Evolutionary conservation across 2,329 filamentous ascomycete species (phyloP), one percentile per base, ranked within the genome.

Genomic region (Alternaria arborescens): DNA sequence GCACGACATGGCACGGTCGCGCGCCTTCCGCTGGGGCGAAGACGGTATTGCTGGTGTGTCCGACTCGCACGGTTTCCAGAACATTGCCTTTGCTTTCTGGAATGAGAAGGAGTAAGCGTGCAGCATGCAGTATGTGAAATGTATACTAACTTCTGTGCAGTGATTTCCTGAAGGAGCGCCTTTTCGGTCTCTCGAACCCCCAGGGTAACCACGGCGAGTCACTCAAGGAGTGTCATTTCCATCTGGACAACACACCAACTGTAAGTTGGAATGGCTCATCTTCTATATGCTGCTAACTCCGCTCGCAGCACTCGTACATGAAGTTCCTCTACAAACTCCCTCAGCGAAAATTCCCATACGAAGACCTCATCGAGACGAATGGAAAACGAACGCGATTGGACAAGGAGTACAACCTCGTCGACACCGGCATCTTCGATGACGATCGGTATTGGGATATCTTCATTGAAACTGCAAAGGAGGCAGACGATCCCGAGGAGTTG

Each of bases 251-350:
- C 78, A 97, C 92, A 28, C 94, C 94, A 59, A 88, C 87, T 57
- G 85, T 87, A 78, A 63, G 79, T 66, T 20, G 2, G 26, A 82
- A 83, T 16, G 5, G 46, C 26, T 44, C 5, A 40, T n/a, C 81
- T 84, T 11, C 2, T 30, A 28, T 81, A 84, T 61, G 18, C 46
- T 44, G 8, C 62, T 69, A 64, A 66, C 67, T 70, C 44, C 4
- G 26, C 20, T 16, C 59, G 61, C 77, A 94, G 91, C 94, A 97
- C 80, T 97, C 94, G 28, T 98, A 98, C 83, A 98, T 98, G 94
- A 98, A 98, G 80, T 96, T 89, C 75, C 89, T 98, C 69, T 98
- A 98, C 87, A 98, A 98, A 80, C 96, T 97, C 72, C 95, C 95
- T 0, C 94, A 98, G 80, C 87, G 86, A 71, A 88, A 90, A 65